Evolutionary conservation across 805 yeast genomes (phyloP).

Genomic region (Zygoascus bituminiphila): DNA sequence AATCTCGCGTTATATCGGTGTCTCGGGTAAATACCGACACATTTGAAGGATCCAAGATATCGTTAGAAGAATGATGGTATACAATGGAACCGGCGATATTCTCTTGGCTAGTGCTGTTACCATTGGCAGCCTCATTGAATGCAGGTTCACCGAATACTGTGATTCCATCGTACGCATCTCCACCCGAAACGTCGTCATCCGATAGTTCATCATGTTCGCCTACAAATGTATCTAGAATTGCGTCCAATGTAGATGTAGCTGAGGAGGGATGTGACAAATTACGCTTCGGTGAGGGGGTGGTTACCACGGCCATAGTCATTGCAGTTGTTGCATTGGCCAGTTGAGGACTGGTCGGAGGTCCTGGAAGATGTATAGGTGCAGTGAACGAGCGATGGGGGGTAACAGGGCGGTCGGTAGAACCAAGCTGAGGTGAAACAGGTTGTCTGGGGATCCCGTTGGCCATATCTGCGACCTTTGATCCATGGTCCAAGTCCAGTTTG

Average conservation of each 20-base stretch:
- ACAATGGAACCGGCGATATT: background rate
- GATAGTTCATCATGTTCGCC: background rate
- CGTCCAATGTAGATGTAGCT: constrained; percentile 21
- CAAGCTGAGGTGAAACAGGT: background rate
- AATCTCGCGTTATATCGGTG: background rate
- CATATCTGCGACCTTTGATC: background rate
- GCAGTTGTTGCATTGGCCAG: constrained; percentile 1
- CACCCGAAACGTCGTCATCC: background rate
- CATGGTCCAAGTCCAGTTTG: no score
- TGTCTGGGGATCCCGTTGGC: background rate
- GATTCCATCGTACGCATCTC: background rate
- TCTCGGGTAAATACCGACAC: background rate
- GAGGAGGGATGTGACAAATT: constrained; percentile 12
- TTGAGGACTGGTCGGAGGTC: constrained; percentile 3
- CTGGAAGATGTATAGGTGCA: background rate
- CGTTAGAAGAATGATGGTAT: background rate
- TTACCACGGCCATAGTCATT: background rate
- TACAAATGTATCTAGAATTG: constrained; percentile 19
- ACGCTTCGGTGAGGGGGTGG: constrained; percentile 4
- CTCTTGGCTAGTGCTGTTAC: background rate
- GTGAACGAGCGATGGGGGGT: background rate
- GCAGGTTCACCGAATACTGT: background rate
- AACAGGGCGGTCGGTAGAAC: constrained; percentile 1
- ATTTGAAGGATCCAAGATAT: background rate
- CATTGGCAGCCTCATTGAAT: background rate